Percentiles rank a stretch among this genome's conserved stretches.
phyloP scores from a whole-genome alignment of 1,284 basidiomycete genomes.

The Cutaneotrichosporon sp. region DNA sequence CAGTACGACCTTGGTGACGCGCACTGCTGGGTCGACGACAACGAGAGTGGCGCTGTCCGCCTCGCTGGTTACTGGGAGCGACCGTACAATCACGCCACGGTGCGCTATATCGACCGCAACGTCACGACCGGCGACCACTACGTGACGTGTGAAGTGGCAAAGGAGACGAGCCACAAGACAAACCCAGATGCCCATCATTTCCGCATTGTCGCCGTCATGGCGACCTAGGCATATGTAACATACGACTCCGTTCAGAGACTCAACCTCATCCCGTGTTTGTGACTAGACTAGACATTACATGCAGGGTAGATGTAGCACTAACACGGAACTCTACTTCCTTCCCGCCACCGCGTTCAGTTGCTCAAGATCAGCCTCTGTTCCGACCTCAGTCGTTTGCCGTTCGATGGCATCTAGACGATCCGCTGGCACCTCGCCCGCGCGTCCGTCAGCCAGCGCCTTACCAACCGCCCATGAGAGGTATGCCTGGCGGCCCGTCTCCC shows the following conservation, averaged over 20 bases:
- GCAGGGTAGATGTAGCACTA: neutral
- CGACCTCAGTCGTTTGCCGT: constrained; percentile 27
- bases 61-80: constrained; percentile 50
- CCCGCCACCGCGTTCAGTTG: constrained; percentile 12
- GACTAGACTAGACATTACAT: constrained; percentile 8
- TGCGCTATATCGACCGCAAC: constrained; percentile 51
- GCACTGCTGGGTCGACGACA: constrained; percentile 55
- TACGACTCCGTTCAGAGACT: neutral
- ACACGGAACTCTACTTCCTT: neutral
- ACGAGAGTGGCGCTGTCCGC: constrained; percentile 44
- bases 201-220: constrained; percentile 54
- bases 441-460: constrained; percentile 27
- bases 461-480: constrained; percentile 51
- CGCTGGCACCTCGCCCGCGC: constrained; percentile 14
- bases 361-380: constrained; percentile 27
- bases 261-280: neutral
- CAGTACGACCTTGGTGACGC: constrained; percentile 52
- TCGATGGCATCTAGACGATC: constrained; percentile 26
- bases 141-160: constrained; percentile 52
- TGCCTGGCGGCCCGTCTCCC: constrained; percentile 51
- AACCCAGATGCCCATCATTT: constrained; percentile 51
- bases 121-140: constrained; percentile 46
- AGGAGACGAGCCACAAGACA: constrained; percentile 45
- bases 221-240: constrained; percentile 36
- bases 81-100: constrained; percentile 49